Percentiles rank a stretch among this genome's conserved stretches.
Conservation (phyloP, 164 flowering plant genomes). For the Macadamia tetraphylla region DNA sequence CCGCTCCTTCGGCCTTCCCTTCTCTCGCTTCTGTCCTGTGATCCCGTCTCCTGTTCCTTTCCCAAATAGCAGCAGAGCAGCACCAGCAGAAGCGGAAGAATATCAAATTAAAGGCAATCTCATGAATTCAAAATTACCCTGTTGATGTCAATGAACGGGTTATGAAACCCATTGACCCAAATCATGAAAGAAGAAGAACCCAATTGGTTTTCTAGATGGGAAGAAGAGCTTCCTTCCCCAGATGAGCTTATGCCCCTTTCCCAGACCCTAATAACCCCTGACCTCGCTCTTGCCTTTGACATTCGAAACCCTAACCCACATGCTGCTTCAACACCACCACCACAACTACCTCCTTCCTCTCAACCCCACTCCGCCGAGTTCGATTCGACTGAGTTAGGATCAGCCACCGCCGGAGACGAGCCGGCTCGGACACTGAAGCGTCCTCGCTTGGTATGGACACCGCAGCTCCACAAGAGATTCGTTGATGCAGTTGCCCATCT, state of each 20-base stretch:
- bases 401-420: constrained; percentile 54
- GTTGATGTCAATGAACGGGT: neutral
- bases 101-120: neutral
- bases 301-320: constrained; percentile 37
- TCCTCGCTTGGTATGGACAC: constrained; percentile 96
- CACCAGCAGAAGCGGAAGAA: neutral
- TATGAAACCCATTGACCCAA: neutral
- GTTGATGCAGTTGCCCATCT: constrained; percentile 97
- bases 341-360: constrained; percentile 19
- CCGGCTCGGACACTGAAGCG: constrained; percentile 87
- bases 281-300: constrained; percentile 85
- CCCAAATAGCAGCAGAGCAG: neutral
- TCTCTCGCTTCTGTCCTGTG: neutral
- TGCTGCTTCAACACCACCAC: constrained; percentile 4
- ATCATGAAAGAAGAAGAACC: constrained; percentile 76
- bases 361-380: constrained; percentile 57
- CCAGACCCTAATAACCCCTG: constrained; percentile 90
- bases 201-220: constrained; percentile 92
- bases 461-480: constrained; percentile 94
- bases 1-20: neutral
- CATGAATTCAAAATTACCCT: neutral
- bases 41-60: neutral
- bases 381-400: constrained; percentile 27
- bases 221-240: constrained; percentile 82
- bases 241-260: constrained; percentile 90